Evolutionary conservation across 805 yeast genomes (phyloP), one percentile per base, ranked within the genome.

Genomic region (Debaryomyces hansenii): DNA sequence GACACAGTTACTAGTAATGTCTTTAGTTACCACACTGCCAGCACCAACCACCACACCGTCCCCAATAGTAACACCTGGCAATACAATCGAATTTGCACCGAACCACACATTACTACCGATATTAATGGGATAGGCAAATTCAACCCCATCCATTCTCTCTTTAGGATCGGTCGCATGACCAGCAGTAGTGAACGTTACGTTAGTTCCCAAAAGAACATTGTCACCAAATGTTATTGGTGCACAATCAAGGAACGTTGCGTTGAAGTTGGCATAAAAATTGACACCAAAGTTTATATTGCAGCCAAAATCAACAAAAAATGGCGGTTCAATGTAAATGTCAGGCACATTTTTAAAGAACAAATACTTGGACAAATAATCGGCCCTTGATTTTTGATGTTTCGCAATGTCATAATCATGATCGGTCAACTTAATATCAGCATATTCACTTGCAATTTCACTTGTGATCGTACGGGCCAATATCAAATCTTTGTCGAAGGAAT

Each of bases 91-190:
- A 35, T 72, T 70, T 1, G 83, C 71, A 11, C 87, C 88, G 34
- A 85, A 66, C 91, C 91, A 85, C 6, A 83, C 87, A 49, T 79
- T 77, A 58, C 80, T 74, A 2, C 85, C 89, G 29, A 86, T 79
- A 2, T 59, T 67, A 28, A 85, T 74, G 4, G 85, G 84, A 33
- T 62, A 55, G 0, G 85, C 83, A 54, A 66, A 77, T 57, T 85
- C 90, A 3, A 66, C 63, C 1, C 74, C 79, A 2, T 55, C 58
- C 21, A 55, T 35, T 47, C 87, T 66, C 43, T 61, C 62, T 8
- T 63, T 48, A 0, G 82, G 77, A 45, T 80, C 84, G 5, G 77
- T 57, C 1, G 85, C 85, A 56, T 85, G 92, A 0, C 84, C 75
- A 1, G 90, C 89, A 2, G 88, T 77, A 27, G 76, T 66, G 37